Percentiles rank a stretch among this genome's conserved stretches.
phyloP scores from a whole-genome alignment of 139 green algal species.

The Chlamydomonas incerta region DNA sequence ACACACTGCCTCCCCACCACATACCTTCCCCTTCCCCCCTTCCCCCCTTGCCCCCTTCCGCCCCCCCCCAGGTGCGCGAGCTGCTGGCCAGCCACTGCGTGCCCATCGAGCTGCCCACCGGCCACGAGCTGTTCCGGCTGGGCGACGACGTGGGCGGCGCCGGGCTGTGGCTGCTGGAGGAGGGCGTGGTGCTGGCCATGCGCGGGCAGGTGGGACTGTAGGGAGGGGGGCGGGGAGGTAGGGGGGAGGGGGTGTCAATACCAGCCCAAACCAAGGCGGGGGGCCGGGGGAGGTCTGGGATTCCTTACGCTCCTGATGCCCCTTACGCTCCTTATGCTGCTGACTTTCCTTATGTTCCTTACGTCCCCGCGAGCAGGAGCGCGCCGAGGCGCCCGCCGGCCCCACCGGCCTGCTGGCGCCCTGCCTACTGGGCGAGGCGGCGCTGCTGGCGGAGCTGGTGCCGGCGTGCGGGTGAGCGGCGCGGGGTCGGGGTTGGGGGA shows the following conservation, averaged over 20 bases:
- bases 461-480: slow-evolving; percentile 16
- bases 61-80: neutral
- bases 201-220: slow-evolving; percentile 1
- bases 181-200: neutral
- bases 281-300: too few relatives aligned
- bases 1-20: too few relatives aligned
- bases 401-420: neutral
- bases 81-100: slow-evolving; percentile 11
- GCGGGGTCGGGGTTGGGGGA: too few relatives aligned
- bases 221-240: neutral
- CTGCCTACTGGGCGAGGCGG: slow-evolving; percentile 26
- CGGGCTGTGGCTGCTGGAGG: slow-evolving; percentile 29
- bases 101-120: slow-evolving; percentile 13
- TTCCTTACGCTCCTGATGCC: too few relatives aligned
- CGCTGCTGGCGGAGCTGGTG: slow-evolving; percentile 1
- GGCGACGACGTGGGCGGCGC: slow-evolving; percentile 1
- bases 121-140: slow-evolving; percentile 24
- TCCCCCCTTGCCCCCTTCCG: too few relatives aligned
- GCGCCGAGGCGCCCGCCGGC: neutral
- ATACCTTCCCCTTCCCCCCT: neutral
- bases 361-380: neutral
- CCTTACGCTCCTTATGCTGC: too few relatives aligned
- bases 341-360: too few relatives aligned
- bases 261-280: too few relatives aligned
- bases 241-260: neutral